Evolutionary conservation across 345 rosid species (phyloP).

Genomic region (Pelargonium nanum): DNA sequence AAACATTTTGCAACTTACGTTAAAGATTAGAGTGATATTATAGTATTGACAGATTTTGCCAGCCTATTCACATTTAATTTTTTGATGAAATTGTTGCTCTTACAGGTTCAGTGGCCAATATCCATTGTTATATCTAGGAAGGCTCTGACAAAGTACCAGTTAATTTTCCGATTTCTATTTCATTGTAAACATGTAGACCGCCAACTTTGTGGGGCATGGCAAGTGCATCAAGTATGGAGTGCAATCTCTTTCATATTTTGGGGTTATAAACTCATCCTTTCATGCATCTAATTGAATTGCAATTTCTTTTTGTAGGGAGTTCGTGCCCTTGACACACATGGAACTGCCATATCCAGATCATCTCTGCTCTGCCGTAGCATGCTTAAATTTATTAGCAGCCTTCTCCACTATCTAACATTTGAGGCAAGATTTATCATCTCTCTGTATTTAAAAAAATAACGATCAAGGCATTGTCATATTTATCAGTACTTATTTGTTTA

Average conservation of each 20-base stretch:
- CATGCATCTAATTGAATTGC: background rate
- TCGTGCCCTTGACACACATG: conserved; percentile 55
- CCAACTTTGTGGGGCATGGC: conserved; percentile 96
- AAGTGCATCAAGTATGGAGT: conserved; percentile 78
- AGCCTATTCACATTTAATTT: background rate
- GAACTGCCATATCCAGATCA: conserved; percentile 82
- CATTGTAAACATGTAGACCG: conserved; percentile 95
- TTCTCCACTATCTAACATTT: conserved; percentile 89
- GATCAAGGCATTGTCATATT: background rate
- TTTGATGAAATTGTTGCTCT: background rate
- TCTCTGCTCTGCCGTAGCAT: conserved; percentile 94
- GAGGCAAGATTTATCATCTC: conserved; percentile 55
- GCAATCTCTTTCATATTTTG: background rate
- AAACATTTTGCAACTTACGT: background rate
- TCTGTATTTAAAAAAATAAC: background rate
- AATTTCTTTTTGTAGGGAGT: conserved; percentile 45
- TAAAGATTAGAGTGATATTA: background rate
- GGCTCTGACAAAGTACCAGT: conserved; percentile 79
- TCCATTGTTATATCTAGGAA: conserved; percentile 88
- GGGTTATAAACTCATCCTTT: background rate
- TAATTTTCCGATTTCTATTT: conserved; percentile 83
- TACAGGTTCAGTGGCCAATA: conserved; percentile 86
- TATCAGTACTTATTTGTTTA: too few species aligned
- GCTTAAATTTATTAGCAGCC: conserved; percentile 94
- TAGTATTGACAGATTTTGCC: background rate